These are phyloP conservation scores for Microbotryum silenes-acaulis DNA, from an alignment of 1,284 basidiomycete species.

Conservation along the genomic window DNA sequence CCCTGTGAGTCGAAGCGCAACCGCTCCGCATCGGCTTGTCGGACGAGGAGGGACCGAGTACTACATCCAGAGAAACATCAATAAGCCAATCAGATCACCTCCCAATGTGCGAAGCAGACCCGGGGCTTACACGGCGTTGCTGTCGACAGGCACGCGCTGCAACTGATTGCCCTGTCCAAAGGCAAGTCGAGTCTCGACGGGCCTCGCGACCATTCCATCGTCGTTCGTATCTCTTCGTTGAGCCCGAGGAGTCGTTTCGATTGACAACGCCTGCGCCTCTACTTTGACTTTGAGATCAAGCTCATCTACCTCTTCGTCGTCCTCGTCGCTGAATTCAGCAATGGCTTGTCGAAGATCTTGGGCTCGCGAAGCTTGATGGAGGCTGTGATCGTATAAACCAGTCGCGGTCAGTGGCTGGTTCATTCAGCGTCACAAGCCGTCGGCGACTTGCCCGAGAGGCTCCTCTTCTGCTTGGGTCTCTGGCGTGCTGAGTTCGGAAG, in stretches of 20 bases:
- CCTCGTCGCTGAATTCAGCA: neutral
- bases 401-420: neutral
- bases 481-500: neutral
- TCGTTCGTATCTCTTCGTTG: no score
- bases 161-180: no score
- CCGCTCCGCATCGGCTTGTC: neutral
- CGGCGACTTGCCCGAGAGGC: neutral
- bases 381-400: neutral
- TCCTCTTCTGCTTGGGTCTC: neutral
- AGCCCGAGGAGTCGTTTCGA: neutral
- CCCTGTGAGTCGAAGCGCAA: conserved; percentile 1
- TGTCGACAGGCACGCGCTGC: neutral
- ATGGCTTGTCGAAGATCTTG: neutral
- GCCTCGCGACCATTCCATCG: neutral
- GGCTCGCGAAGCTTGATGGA: neutral
- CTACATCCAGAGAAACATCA: no score
- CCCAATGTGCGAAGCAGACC: neutral
- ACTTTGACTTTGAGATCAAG: neutral
- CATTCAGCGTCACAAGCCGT: neutral
- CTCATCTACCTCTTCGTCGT: neutral
- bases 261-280: neutral
- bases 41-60: neutral
- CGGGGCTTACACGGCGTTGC: no score
- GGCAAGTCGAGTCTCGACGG: no score
- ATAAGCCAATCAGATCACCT: neutral